Evolutionary conservation across 768 basidiomycete genomes (phyloP).

Genomic region (Lentinula lateritia): DNA sequence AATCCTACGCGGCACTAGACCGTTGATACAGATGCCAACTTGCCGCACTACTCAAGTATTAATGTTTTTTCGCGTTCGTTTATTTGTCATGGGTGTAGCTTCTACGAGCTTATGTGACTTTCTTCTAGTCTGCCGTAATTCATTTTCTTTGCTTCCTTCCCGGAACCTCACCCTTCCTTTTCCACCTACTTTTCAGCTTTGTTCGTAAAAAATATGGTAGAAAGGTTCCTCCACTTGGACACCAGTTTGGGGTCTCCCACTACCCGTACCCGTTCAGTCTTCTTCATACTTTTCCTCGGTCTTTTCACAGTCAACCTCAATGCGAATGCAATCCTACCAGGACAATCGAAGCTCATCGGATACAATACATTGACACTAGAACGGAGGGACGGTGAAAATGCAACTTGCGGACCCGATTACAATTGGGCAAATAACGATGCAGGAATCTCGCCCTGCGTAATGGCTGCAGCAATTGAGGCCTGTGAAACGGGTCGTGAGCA

Average conservation of each 20-base stretch:
- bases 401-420: background rate
- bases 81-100: background rate
- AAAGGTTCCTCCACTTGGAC: background rate
- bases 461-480: background rate
- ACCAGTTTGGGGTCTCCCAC: background rate
- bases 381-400: background rate
- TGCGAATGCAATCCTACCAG: background rate
- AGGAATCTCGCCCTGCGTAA: background rate
- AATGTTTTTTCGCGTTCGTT: too few relatives aligned
- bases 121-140: background rate
- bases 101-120: background rate
- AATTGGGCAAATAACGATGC: background rate
- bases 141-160: background rate
- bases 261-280: background rate
- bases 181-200: background rate
- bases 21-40: too few relatives aligned
- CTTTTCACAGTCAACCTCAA: background rate
- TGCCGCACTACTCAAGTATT: too few relatives aligned
- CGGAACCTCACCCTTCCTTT: background rate
- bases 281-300: background rate
- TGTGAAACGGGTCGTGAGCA: background rate
- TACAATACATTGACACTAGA: background rate
- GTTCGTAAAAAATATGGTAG: background rate
- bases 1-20: too few relatives aligned
- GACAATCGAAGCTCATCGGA: background rate